Base-by-base conservation (phyloP, 2,329 filamentous ascomycete genomes). In the Botryotinia calthae region DNA sequence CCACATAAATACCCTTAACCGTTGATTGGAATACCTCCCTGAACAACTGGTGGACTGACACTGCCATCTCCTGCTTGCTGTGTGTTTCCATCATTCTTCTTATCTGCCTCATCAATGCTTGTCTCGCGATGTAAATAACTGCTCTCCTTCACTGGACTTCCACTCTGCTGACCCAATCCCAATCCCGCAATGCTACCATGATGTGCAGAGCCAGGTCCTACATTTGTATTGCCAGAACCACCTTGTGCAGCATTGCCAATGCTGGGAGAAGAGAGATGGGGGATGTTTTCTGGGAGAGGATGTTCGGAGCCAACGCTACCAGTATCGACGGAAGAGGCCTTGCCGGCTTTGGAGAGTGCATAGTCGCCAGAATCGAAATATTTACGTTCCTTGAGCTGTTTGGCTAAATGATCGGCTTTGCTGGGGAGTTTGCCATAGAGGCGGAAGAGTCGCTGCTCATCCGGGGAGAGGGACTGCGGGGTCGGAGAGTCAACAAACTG, bases 371-470 rank as follows among this genome's bases (percentile, higher is more conserved):
- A 96, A 86, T 98, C 94, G 84, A 98, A 98, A 86, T 97, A 98
- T 86, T 97, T 99, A 86, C 96, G 95, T 83, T 98, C 96, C 88
- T 98, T 98, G 82, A 98, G 89, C 82, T 98, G 97, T 87, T 98
- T 98, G 87, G 97, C 94, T 79, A 98, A 91, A 80, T 98, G 89
- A 83, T 98, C 95, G 83, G 95, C 97, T 83, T 96, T 96, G 84
- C 93, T 97, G 76, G 96, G 96, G 74, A 98, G 91, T 85, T 98
- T 98, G 84, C 96, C 96, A 84, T 99, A 99, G 77, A 98, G 91
- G 77, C 95, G 93, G 87, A 98, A 96, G 81, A 98, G 91, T 76
- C 93, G 93, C 84, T 98, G 95, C 87, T 99, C 96, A 81, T 99
- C 96, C 75, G 95, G 91, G 71, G 92, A 93, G 84, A 99, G 89